These are phyloP conservation scores for Martensiomyces pterosporus DNA, from an alignment of 192 early-diverging fungal genomes.

Conservation along the genomic window DNA sequence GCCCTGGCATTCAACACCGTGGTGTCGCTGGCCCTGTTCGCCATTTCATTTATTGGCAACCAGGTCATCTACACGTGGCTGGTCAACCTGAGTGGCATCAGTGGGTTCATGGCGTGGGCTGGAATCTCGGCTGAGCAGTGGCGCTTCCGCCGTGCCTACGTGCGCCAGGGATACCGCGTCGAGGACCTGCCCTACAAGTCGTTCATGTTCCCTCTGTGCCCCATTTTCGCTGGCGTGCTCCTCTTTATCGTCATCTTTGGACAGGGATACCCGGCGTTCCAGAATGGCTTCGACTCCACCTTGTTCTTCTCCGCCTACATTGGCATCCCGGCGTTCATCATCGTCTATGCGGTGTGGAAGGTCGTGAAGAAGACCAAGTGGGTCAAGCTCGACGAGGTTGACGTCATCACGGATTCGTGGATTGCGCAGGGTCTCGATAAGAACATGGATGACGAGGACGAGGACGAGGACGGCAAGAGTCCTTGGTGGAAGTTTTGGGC, in stretches of 20 bases:
- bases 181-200: conserved; percentile 59
- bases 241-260: conserved; percentile 48
- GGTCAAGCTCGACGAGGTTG: conserved; percentile 52
- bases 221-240: conserved; percentile 56
- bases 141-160: conserved; percentile 65
- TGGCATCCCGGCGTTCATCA: conserved; percentile 49
- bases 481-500: background rate
- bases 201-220: conserved; percentile 59
- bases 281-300: conserved; percentile 19
- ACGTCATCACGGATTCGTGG: conserved; percentile 28
- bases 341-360: conserved; percentile 54
- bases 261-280: conserved; percentile 42
- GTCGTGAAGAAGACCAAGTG: conserved; percentile 49
- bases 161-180: conserved; percentile 55
- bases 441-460: background rate
- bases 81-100: conserved; percentile 57
- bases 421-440: background rate
- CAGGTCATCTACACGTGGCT: conserved; percentile 59
- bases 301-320: conserved; percentile 51
- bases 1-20: conserved; percentile 27
- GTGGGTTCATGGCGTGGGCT: conserved; percentile 74
- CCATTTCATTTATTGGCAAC: conserved; percentile 53
- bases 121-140: conserved; percentile 64
- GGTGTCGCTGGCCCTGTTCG: conserved; percentile 51
- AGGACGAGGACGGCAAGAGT: background rate